Base-by-base conservation (phyloP, 805 yeast genomes). In the Maudiozyma bulderi region DNA sequence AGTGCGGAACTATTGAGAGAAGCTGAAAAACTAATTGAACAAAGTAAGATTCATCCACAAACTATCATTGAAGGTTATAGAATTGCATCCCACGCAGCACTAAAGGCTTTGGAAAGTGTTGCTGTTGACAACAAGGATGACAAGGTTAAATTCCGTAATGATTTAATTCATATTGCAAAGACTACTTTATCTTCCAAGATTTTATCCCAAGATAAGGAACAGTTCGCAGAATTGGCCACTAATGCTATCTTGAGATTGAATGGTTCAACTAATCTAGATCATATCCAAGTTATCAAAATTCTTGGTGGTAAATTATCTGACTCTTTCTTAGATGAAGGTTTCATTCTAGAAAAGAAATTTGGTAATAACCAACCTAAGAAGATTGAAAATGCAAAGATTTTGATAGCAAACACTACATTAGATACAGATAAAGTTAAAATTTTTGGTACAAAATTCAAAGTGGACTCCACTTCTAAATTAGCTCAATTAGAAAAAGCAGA, bases 401-500 rank as follows among this genome's bases (percentile, higher is more conserved):
- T 93, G 54, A 85, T 93, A 62, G 96, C 99, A 14, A 93, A 93
- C 70, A 93, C 99, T 5, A 82, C 97, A 15, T 76, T 87, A 82
- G 99, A 93, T 65, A 93, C 99, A 7, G 99, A 93, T 65, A 93
- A 93, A 68, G 97, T 93, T 52, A 93, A 93, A 70, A 82, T 93
- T 49, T 93, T 93, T 69, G 99, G 99, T 54, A 97, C 99, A 51
- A 90, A 93, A 67, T 90, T 93, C 72, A 87, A 89, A 69, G 98
- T 93, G 44, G 97, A 91, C 67, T 82, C 95, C 26, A 93, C 98
- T 8, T 78, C 91, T 52, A 93, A 93, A 67, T 77, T 93, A 60
- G 97, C 97, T 6, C 95, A 89, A 59, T 76, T 90, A 57, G 97
- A 90, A 71, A 81, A 85, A 63, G 96, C 96, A 32, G 99, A 93